phyloP scores from a whole-genome alignment of 2,329 filamentous ascomycete genomes.

The Monosporascus sp. region DNA sequence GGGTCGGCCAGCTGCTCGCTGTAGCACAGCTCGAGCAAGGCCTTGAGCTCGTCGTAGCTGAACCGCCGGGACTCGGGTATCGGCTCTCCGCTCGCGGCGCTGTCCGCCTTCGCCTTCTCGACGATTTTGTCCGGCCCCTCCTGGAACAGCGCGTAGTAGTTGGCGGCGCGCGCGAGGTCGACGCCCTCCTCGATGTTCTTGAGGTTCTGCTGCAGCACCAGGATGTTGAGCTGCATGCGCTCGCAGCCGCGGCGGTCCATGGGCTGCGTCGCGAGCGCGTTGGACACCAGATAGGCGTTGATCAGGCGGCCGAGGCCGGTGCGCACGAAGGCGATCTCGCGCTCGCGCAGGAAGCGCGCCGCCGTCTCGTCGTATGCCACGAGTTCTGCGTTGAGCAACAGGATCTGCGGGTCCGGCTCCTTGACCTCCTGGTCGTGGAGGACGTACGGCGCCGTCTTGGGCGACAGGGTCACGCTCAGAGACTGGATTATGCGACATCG shows the following conservation, averaged over 20 bases:
- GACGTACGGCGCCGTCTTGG: slow-evolving; percentile 54
- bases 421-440: slow-evolving; percentile 65
- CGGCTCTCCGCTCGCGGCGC: slow-evolving; percentile 27
- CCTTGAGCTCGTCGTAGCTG: slow-evolving; percentile 62
- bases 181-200: slow-evolving; percentile 81
- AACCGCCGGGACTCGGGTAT: slow-evolving; percentile 41
- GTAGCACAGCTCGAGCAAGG: slow-evolving; percentile 61
- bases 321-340: slow-evolving; percentile 71
- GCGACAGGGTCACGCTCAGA: slow-evolving; percentile 59
- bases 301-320: slow-evolving; percentile 72
- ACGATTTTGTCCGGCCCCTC: slow-evolving; percentile 62
- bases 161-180: slow-evolving; percentile 55
- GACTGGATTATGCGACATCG: slow-evolving; percentile 82
- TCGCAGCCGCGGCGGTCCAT: slow-evolving; percentile 82
- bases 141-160: slow-evolving; percentile 66
- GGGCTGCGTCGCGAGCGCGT: slow-evolving; percentile 63
- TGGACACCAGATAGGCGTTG: slow-evolving; percentile 71
- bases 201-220: slow-evolving; percentile 93
- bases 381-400: slow-evolving; percentile 78
- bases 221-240: slow-evolving; percentile 88
- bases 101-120: slow-evolving; percentile 49
- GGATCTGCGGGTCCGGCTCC: slow-evolving; percentile 72
- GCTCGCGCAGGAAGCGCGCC: slow-evolving; percentile 62
- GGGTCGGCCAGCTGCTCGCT: slow-evolving; percentile 62
- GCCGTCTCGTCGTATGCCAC: slow-evolving; percentile 84